These are phyloP conservation scores for Spizellomyces punctatus DNA, from an alignment of 192 early-diverging fungal species.

Conservation along the genomic window DNA sequence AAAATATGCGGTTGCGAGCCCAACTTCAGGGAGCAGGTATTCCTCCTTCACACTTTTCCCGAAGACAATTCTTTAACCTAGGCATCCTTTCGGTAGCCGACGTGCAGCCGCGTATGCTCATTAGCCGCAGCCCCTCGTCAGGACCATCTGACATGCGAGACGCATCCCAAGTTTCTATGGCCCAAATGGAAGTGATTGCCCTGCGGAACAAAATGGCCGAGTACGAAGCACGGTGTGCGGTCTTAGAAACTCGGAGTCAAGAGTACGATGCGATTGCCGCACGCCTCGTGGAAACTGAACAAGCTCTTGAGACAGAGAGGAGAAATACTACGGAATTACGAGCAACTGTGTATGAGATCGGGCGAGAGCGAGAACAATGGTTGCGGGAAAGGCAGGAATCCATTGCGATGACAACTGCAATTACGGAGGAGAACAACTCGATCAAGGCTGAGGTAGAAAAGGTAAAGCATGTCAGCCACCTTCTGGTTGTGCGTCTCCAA, in stretches of 20 bases:
- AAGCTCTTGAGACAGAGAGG: neutral
- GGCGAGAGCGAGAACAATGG: neutral
- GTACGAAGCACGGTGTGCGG: slow-evolving; percentile 9
- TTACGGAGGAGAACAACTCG: neutral
- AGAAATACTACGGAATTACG: neutral
- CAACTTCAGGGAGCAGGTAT: slow-evolving; percentile 12
- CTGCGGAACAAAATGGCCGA: slow-evolving; percentile 4
- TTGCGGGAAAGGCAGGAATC: neutral
- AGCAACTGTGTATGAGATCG: neutral
- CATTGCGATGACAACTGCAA: neutral
- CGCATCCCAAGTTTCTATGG: slow-evolving; percentile 1
- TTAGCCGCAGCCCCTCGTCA: slow-evolving; percentile 19
- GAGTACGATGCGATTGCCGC: neutral
- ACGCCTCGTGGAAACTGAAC: neutral
- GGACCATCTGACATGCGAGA: slow-evolving; percentile 6
- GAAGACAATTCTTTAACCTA: too few relatives aligned
- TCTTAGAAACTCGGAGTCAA: neutral
- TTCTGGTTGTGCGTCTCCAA: neutral
- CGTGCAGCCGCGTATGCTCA: slow-evolving; percentile 7
- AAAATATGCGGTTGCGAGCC: slow-evolving; percentile 39
- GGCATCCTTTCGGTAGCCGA: slow-evolving; percentile 8
- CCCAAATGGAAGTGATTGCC: neutral
- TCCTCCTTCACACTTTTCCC: neutral
- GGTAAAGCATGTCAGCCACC: slow-evolving; percentile 1
- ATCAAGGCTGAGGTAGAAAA: slow-evolving; percentile 12